A percentile compares a stretch with the other conserved stretches of the same genome.
These are phyloP conservation scores for Hondaea fermentalgiana DNA, from an alignment of 108 stramenopile genomes.

Conservation along the genomic window DNA sequence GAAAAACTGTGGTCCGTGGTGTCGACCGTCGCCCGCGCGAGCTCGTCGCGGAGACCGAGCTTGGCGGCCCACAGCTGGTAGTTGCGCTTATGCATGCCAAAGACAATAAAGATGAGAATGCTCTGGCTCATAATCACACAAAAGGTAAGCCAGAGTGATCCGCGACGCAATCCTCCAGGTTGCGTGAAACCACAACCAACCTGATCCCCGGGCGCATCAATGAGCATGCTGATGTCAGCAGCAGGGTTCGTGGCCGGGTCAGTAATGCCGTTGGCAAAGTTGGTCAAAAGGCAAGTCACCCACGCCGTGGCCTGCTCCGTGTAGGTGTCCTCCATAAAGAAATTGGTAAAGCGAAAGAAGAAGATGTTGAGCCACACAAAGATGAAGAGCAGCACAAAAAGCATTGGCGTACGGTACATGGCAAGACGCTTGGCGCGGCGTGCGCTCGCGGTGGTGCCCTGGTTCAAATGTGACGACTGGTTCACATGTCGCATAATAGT, in stretches of 20 bases:
- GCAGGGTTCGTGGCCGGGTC: neutral
- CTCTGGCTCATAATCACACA: neutral
- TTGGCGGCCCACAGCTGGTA: neutral
- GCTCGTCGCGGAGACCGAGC: neutral
- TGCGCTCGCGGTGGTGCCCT: neutral
- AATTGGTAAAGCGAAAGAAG: neutral
- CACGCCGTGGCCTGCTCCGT: neutral
- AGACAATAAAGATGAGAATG: slow-evolving; percentile 4
- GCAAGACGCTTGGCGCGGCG: neutral
- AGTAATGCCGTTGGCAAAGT: neutral
- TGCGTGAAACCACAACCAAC: neutral
- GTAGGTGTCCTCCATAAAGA: neutral
- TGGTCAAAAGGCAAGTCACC: neutral
- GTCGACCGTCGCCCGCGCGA: neutral
- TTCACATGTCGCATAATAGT: neutral
- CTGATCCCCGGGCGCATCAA: neutral
- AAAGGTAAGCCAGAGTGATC: neutral
- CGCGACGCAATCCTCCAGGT: neutral
- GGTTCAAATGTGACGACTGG: neutral
- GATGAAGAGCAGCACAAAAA: slow-evolving; percentile 3
- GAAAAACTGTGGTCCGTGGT: neutral
- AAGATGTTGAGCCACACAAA: slow-evolving; percentile 12
- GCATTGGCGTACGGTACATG: slow-evolving; percentile 12
- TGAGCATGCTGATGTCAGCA: neutral
- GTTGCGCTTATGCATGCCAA: neutral